Conservation (phyloP, 2,329 filamentous ascomycete genomes). For the Pyricularia pennisetigena region DNA sequence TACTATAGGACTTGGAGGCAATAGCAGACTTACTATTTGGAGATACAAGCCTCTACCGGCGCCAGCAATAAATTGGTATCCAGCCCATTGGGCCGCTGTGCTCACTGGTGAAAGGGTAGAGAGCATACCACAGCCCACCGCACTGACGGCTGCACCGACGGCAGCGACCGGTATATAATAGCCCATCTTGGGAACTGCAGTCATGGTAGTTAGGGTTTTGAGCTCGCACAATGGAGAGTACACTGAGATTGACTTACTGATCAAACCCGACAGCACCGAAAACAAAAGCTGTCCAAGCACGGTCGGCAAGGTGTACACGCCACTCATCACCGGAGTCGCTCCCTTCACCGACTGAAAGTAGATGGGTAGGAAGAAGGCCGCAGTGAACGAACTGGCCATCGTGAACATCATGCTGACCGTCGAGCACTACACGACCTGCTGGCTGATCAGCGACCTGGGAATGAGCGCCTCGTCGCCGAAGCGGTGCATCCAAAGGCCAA, state of each 20-base stretch:
- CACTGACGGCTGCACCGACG: slow-evolving; percentile 16
- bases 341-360: slow-evolving; percentile 27
- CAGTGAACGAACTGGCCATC: slow-evolving; percentile 13
- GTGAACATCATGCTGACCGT: slow-evolving; percentile 13
- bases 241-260: slow-evolving; percentile 8
- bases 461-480: slow-evolving; percentile 16
- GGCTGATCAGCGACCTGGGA: slow-evolving; percentile 15
- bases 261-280: background rate
- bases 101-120: slow-evolving; percentile 19
- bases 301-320: slow-evolving; percentile 20
- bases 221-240: slow-evolving; percentile 2
- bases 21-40: slow-evolving; percentile 13
- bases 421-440: slow-evolving; percentile 13
- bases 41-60: slow-evolving; percentile 17
- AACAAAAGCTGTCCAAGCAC: background rate
- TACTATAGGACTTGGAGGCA: background rate
- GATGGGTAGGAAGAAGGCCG: slow-evolving; percentile 22
- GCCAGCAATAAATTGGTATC: slow-evolving; percentile 20
- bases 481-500: slow-evolving; percentile 32
- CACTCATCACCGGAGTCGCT: slow-evolving; percentile 19
- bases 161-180: slow-evolving; percentile 25
- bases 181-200: slow-evolving; percentile 15
- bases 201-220: background rate
- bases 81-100: slow-evolving; percentile 20
- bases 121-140: slow-evolving; percentile 23